Percentiles rank a stretch among this genome's conserved stretches.
Evolutionary conservation across 2,329 filamentous ascomycete genomes (phyloP).

Genomic region (Pseudogymnoascus sp.): DNA sequence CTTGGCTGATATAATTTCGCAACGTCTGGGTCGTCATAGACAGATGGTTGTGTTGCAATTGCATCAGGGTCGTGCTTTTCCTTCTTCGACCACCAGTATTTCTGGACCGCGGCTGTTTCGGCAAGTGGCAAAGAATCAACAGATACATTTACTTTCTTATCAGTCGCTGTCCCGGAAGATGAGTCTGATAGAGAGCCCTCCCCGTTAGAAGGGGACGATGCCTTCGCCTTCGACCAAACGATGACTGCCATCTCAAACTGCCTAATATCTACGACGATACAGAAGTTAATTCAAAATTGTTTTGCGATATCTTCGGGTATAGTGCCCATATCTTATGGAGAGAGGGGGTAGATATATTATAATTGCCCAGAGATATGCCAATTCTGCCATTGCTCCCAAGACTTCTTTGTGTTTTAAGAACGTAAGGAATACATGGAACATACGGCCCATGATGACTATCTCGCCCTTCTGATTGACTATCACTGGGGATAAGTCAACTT

Average conservation of each 20-base stretch:
- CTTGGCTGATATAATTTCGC: conserved; percentile 20
- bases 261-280: no score
- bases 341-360: not conserved
- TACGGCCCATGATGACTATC: not conserved
- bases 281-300: not conserved
- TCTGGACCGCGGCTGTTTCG: conserved; percentile 14
- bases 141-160: not conserved
- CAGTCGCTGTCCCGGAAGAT: not conserved
- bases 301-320: not conserved
- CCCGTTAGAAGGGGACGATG: not conserved
- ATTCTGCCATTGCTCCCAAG: not conserved
- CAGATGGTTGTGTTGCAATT: conserved; percentile 23
- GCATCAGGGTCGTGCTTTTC: conserved; percentile 16
- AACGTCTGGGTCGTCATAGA: conserved; percentile 21
- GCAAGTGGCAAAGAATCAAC: not conserved
- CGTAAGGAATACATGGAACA: not conserved
- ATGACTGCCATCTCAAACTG: not conserved
- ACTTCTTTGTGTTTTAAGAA: not conserved
- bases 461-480: not conserved
- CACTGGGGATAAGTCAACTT: not conserved
- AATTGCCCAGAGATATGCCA: not conserved
- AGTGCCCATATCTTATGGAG: not conserved
- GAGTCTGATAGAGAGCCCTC: not conserved
- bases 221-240: not conserved
- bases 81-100: conserved; percentile 22